Percentiles rank a stretch among this genome's conserved stretches.
Conservation (phyloP, 768 basidiomycete species). For the Lactarius quietus region DNA sequence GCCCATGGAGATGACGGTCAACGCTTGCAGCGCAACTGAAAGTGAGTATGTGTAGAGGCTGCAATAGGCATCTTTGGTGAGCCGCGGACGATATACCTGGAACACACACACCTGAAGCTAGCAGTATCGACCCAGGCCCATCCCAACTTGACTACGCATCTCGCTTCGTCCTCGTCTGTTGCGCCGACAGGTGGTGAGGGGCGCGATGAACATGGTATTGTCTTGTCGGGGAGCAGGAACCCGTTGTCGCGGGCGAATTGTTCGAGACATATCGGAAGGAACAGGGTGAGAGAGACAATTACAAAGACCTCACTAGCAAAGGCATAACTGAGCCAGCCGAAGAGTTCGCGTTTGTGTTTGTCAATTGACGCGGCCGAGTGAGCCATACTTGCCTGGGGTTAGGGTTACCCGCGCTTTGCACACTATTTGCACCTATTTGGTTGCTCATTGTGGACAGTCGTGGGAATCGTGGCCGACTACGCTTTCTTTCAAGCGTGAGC, state of each 20-base stretch:
- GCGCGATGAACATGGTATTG: slow-evolving; percentile 46
- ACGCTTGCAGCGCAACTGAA: slow-evolving; percentile 83
- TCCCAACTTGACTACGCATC: slow-evolving; percentile 79
- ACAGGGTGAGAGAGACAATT: slow-evolving; percentile 74
- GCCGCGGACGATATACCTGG: background rate
- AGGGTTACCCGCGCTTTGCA: background rate
- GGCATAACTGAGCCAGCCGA: slow-evolving; percentile 82
- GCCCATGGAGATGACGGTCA: slow-evolving; percentile 95
- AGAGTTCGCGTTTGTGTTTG: slow-evolving; percentile 39
- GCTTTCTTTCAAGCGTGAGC: background rate
- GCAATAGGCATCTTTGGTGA: slow-evolving; percentile 20
- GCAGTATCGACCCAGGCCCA: slow-evolving; percentile 90
- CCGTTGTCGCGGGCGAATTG: slow-evolving; percentile 92
- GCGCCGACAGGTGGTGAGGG: slow-evolving; percentile 19
- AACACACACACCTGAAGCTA: slow-evolving; percentile 70
- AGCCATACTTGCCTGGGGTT: background rate
- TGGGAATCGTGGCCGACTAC: background rate
- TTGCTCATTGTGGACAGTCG: too few relatives aligned
- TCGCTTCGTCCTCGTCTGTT: slow-evolving; percentile 35
- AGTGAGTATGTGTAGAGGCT: slow-evolving; percentile 87
- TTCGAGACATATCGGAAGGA: slow-evolving; percentile 78
- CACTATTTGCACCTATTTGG: slow-evolving; percentile 11
- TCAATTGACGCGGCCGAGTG: background rate
- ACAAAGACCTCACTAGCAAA: slow-evolving; percentile 86
- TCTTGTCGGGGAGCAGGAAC: slow-evolving; percentile 65